phyloP scores from a whole-genome alignment of 768 basidiomycete species.

The Trametes elegans region DNA sequence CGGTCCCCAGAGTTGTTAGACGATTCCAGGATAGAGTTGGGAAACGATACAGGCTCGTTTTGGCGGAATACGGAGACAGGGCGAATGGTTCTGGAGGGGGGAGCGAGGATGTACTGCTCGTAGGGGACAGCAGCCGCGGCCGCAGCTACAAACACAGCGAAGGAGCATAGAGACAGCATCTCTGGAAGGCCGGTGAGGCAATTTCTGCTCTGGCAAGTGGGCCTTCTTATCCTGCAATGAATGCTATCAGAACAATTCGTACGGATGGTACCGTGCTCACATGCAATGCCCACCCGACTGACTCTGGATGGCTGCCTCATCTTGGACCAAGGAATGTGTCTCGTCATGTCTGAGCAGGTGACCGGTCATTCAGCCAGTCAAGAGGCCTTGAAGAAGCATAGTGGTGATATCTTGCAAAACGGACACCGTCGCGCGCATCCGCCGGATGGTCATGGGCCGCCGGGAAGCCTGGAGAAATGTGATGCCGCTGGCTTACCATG shows the following conservation, averaged over 20 bases:
- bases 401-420: background rate
- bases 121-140: constrained; percentile 2
- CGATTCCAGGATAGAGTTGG: background rate
- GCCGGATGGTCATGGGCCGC: constrained; percentile 7
- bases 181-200: too few species aligned
- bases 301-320: too few species aligned
- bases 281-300: too few species aligned
- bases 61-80: constrained; percentile 6
- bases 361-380: background rate
- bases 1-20: background rate
- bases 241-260: background rate
- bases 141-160: background rate
- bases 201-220: too few species aligned
- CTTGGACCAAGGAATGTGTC: too few species aligned
- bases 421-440: background rate
- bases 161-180: background rate
- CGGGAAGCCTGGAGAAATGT: background rate
- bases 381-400: background rate
- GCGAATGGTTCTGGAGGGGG: constrained; percentile 12
- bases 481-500: background rate
- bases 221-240: background rate
- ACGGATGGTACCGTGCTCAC: background rate
- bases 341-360: background rate
- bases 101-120: constrained; percentile 15
- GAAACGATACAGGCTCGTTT: constrained; percentile 4